Percentiles rank a stretch among this genome's conserved stretches.
These are phyloP conservation scores for Calonectria pteridis DNA, from an alignment of 2,329 filamentous ascomycete species.

Conservation along the genomic window DNA sequence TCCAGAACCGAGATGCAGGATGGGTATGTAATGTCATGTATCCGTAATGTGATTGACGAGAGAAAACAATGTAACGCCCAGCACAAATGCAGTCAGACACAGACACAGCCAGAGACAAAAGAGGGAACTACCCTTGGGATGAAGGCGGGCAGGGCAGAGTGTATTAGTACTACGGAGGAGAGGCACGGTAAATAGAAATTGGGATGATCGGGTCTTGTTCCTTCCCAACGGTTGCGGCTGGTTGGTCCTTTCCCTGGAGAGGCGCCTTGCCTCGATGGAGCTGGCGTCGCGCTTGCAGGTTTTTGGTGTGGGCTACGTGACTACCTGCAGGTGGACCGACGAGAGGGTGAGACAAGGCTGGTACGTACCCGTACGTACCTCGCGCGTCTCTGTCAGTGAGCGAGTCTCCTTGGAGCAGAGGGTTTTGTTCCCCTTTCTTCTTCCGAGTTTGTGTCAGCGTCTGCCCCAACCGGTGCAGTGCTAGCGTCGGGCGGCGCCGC, in stretches of 20 bases:
- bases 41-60: background rate
- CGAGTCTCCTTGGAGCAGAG: background rate
- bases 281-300: slow-evolving; percentile 4
- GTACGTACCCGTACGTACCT: background rate
- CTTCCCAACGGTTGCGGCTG: slow-evolving; percentile 8
- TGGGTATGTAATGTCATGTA: background rate
- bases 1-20: slow-evolving; percentile 4
- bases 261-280: slow-evolving; percentile 7
- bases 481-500: slow-evolving; percentile 13
- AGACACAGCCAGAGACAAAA: background rate
- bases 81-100: background rate
- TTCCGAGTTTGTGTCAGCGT: background rate
- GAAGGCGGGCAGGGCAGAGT: background rate
- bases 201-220: slow-evolving; percentile 19
- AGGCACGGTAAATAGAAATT: slow-evolving; percentile 11
- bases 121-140: background rate
- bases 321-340: background rate
- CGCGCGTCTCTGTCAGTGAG: background rate
- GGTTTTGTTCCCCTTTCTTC: background rate
- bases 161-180: slow-evolving; percentile 11
- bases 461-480: background rate
- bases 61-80: background rate
- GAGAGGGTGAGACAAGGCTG: background rate
- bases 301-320: slow-evolving; percentile 10
- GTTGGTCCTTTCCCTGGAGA: slow-evolving; percentile 5